phyloP scores from a whole-genome alignment of 768 basidiomycete species.

The Pisolithus microcarpus region DNA sequence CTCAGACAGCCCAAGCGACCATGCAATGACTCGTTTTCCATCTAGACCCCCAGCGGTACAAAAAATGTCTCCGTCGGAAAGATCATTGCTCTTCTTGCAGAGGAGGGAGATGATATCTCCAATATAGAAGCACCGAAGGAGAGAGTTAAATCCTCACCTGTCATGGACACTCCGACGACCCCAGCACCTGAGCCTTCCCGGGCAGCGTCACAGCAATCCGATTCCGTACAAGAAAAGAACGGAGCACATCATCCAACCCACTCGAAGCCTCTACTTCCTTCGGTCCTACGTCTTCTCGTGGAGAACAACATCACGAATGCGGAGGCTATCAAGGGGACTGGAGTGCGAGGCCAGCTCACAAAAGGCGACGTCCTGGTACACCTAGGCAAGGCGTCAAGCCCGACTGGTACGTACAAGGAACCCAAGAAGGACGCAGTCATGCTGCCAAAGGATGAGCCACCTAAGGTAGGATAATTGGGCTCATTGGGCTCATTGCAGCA shows the following conservation, averaged over 20 bases:
- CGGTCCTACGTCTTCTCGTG: slow-evolving; percentile 74
- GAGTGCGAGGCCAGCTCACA: slow-evolving; percentile 87
- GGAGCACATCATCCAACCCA: slow-evolving; percentile 39
- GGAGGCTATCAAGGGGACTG: slow-evolving; percentile 77
- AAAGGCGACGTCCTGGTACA: slow-evolving; percentile 91
- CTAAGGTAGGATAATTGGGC: slow-evolving; percentile 28
- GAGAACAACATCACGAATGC: slow-evolving; percentile 48
- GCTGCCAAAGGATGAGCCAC: slow-evolving; percentile 30
- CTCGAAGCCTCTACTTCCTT: slow-evolving; percentile 79
- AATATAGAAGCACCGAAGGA: slow-evolving; percentile 61
- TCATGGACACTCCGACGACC: slow-evolving; percentile 19
- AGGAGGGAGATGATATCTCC: slow-evolving; percentile 93
- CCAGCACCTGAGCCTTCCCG: slow-evolving; percentile 11
- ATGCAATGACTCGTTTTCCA: neutral
- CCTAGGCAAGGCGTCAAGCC: slow-evolving; percentile 75
- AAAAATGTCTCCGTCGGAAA: slow-evolving; percentile 85
- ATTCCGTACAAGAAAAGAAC: slow-evolving; percentile 19
- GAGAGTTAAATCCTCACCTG: slow-evolving; percentile 17
- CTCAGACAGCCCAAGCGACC: neutral
- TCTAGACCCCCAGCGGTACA: slow-evolving; percentile 65
- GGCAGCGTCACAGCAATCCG: slow-evolving; percentile 13
- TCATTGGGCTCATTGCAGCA: neutral
- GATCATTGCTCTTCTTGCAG: slow-evolving; percentile 85
- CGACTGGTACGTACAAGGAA: slow-evolving; percentile 67
- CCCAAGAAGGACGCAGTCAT: slow-evolving; percentile 18